phyloP scores from a whole-genome alignment of 2,329 filamentous ascomycete species.

The Pseudogymnoascus sp. region DNA sequence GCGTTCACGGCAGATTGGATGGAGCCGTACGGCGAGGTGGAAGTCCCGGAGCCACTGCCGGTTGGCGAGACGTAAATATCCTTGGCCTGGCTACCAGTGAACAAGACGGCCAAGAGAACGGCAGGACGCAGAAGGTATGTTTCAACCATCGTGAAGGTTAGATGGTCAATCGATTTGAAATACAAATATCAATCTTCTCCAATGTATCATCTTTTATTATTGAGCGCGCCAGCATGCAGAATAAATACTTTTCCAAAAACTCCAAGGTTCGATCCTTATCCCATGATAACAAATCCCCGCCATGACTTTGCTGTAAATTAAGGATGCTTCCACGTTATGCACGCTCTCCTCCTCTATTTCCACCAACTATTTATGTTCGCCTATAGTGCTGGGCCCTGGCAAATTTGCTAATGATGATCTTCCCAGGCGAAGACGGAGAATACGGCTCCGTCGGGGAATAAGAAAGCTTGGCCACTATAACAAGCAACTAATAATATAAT shows the following conservation, averaged over 20 bases:
- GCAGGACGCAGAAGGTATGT: neutral
- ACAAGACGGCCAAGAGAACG: neutral
- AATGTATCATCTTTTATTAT: neutral
- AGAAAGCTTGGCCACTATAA: neutral
- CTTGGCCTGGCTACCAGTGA: slow-evolving; percentile 23
- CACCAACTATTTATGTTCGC: neutral
- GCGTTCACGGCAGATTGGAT: slow-evolving; percentile 43
- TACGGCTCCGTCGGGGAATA: neutral
- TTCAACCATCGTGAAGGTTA: neutral
- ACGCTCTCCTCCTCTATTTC: neutral
- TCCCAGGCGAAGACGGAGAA: neutral
- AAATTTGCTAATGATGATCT: neutral
- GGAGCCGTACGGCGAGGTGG: slow-evolving; percentile 38
- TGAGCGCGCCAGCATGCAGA: neutral
- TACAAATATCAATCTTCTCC: neutral
- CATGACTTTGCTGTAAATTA: neutral
- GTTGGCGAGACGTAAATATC: slow-evolving; percentile 40
- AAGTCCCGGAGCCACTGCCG: slow-evolving; percentile 37
- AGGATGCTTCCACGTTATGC: neutral
- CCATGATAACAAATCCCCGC: neutral
- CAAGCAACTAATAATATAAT: neutral
- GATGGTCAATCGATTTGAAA: neutral
- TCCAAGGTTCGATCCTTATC: neutral
- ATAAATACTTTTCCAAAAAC: neutral
- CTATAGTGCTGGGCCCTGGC: neutral